Evolutionary conservation across 768 basidiomycete genomes (phyloP), one percentile per base, ranked within the genome.

Genomic region (Brasilioporus rufonigricans): DNA sequence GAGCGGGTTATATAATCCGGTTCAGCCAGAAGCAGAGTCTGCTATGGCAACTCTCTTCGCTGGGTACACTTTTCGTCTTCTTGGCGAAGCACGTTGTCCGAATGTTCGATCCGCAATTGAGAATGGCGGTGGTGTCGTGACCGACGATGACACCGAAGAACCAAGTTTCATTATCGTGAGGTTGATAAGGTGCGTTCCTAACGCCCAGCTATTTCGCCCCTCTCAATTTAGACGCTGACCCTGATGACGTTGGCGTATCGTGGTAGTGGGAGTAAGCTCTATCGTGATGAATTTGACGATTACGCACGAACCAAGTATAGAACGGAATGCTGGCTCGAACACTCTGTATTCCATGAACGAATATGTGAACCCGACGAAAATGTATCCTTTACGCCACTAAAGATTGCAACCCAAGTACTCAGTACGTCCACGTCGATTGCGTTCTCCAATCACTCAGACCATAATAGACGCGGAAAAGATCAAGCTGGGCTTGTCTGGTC

Each of bases 311-410:
- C 60, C 4, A 86, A 83, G 60, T 91, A 85, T 63, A 82, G 93
- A 41, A 96, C 94, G 0, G 94, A 97, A 69, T 95, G 91, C 66
- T 98, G 94, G 94, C 76, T 98, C 1, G 94, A 98, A 68, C 81
- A 81, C 41, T 96, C 91, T 62, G 79, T 93, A 14, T 86, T 82
- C 50, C 84, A 86, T 53, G 87, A 90, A 43, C 78, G 80, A n/a
- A 72, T 96, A 48, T 86, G 88, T 63, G 67, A 73, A 18, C 75
- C 27, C 1, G 50, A 84, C 1, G 87, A 88, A 40, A 85, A 92
- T 58, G 66, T 90, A 13, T 81, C 84, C 0, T 93, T 91, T 62
- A 70, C 70, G 4, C 93, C 93, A 1, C 74, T 97, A 16, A 71
- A 61, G 4, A 76, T 86, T 4, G 49, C 71, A 5, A 73, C 75